These are phyloP conservation scores for Collybiopsis confluens DNA, from an alignment of 768 basidiomycete genomes.

Conservation along the genomic window DNA sequence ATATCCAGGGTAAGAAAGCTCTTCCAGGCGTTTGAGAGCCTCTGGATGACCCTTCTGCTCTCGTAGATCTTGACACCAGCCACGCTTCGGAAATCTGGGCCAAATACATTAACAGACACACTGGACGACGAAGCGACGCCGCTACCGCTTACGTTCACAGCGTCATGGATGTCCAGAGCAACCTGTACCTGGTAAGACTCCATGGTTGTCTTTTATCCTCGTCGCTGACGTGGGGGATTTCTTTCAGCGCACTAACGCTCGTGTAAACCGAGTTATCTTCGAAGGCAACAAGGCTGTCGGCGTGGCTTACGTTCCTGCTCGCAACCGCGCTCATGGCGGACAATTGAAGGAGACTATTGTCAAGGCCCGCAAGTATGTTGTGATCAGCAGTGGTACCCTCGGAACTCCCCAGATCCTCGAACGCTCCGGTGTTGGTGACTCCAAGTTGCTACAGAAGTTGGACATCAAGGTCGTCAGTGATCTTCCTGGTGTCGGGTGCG, in stretches of 20 bases:
- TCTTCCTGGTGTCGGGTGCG: conserved; percentile 66
- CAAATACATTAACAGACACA: conserved; percentile 73
- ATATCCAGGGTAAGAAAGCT: conserved; percentile 46
- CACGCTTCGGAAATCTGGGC: conserved; percentile 72
- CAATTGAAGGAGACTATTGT: conserved; percentile 59
- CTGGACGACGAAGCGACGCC: conserved; percentile 67
- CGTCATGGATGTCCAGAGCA: conserved; percentile 64
- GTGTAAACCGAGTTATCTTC: conserved; percentile 68
- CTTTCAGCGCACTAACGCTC: conserved; percentile 48
- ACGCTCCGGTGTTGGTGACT: conserved; percentile 64
- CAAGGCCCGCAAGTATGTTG: conserved; percentile 62
- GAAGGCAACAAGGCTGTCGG: conserved; percentile 71
- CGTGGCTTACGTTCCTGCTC: conserved; percentile 62
- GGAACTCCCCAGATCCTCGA: conserved; percentile 73
- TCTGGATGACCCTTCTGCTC: neutral
- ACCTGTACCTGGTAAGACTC: conserved; percentile 45
- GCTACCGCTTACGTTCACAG: conserved; percentile 73
- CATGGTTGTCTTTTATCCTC: no score
- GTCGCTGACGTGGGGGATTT: neutral
- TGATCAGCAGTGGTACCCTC: conserved; percentile 61
- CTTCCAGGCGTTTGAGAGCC: neutral
- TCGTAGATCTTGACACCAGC: conserved; percentile 53
- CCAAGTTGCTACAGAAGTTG: conserved; percentile 48
- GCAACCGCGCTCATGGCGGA: conserved; percentile 51
- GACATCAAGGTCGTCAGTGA: conserved; percentile 63